Base-by-base conservation (phyloP, 1,139 yeast genomes). In the Taphrina sp. region DNA sequence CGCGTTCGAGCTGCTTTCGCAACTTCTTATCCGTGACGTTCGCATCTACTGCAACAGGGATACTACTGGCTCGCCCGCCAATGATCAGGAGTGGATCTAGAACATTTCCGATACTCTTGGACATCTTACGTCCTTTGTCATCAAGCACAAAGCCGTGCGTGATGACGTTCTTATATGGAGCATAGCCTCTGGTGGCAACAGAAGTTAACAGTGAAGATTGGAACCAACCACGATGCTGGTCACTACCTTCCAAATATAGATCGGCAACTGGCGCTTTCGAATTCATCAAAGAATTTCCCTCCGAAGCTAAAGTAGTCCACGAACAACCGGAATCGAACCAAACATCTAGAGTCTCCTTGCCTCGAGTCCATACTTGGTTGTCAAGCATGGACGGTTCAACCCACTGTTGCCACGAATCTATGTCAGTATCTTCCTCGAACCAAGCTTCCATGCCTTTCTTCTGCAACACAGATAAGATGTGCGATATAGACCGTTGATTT, bases 141-240 rank as follows among this genome's bases (percentile, higher is more conserved):
- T 92, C 98, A 58, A 92, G 74, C 0, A 87, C 84, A 65, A 94
- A 92, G 0, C 99, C 99, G 69, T 92, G 98, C 0, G 98, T 94
- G 17, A 92, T 77, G 36, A 92, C 79, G 34, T 77, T 76, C 60
- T 77, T 78, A 69, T 78, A 92, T 0, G 98, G 98, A 0, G 92
- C 78, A 1, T 59, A 62, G 3, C 66, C 54, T 28, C 55, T 52
- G 12, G 62, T 62, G 1, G 81, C 90, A 28, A 88, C 77, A 64
- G 82, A 85, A 35, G 95, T 90, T 59, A 94, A 73, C 36, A 94
- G 72, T 0, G 96, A 88, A 24, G 96, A 87, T 71, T 92, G 99
- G 68, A 92, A 92, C 99, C 99, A 92, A 0, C 99, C 99, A 60
- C 99, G 78, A 67, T 94, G 98, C 69, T 92, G 99, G 67, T 92